Evolutionary conservation across 805 yeast genomes (phyloP).

Genomic region (Hanseniaspora pseudoguilliermondii): DNA sequence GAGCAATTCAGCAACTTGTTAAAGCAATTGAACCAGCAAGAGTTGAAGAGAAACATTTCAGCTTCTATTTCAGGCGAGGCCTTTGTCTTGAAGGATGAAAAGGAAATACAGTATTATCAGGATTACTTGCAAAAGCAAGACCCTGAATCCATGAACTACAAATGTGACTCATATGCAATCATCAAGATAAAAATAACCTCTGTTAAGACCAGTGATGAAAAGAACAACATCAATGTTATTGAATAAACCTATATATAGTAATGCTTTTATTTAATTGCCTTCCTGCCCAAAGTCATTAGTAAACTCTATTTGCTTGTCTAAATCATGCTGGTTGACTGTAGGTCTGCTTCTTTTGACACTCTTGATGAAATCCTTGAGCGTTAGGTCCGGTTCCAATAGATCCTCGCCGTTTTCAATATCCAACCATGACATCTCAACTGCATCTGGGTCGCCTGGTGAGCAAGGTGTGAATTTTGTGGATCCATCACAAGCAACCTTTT

Average conservation of each 20-base stretch:
- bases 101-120: constrained; percentile 48
- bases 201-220: constrained; percentile 69
- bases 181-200: constrained; percentile 51
- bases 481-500: constrained; percentile 26
- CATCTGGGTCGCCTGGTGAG: constrained; percentile 88
- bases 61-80: constrained; percentile 73
- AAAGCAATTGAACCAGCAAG: constrained; percentile 65
- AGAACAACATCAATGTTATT: constrained; percentile 36
- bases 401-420: constrained; percentile 72
- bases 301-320: constrained; percentile 70
- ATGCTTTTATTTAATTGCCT: constrained; percentile 45
- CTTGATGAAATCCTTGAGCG: constrained; percentile 83
- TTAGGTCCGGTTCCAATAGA: constrained; percentile 75
- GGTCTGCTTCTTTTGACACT: constrained; percentile 88
- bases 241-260: background rate
- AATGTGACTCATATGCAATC: constrained; percentile 44
- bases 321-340: constrained; percentile 79
- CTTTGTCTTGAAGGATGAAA: constrained; percentile 33
- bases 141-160: constrained; percentile 38
- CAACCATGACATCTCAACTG: constrained; percentile 86
- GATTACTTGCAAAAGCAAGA: constrained; percentile 47
- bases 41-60: constrained; percentile 37
- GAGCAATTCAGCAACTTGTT: constrained; percentile 46
- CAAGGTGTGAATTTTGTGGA: constrained; percentile 63
- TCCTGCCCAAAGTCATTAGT: constrained; percentile 95